Evolutionary conservation across 176 grass and related monocot species (phyloP), one percentile per base, ranked within the genome.

Genomic region (Oryza australiensis): DNA sequence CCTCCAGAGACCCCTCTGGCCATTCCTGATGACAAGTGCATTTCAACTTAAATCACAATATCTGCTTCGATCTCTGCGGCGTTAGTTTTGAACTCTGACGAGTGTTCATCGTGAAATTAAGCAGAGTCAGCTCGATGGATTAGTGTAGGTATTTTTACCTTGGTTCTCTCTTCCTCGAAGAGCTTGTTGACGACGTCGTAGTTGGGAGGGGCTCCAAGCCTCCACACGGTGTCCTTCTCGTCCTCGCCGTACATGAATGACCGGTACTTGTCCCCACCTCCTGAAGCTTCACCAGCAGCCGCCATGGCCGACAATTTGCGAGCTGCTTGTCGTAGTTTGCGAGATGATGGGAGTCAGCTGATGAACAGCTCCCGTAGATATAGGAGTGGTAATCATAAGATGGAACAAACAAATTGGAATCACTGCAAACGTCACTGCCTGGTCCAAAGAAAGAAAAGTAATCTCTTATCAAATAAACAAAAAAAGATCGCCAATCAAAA

Each of bases 141-240:
- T 26, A 1, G 3, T 0, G 12, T 2, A 14, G n/a, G n/a, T n/a
- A n/a, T n/a, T n/a, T 2, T 51, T 77, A 88, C 89, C 72, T 89
- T 53, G 4, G 94, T 97, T 63, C 94, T 43, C 37, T 86, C 94
- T 3, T 84, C 94, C 74, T 97, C 91, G 64, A 97, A 97, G 32
- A 97, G 91, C 82, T 88, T 91, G 88, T 97, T 88, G 16, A 94
- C 94, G 51, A 67, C 1, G 73, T 90, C 91, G 78, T 86, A 97
- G 72, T 88, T 94, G n/a, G 94, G 94, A 18, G 91, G 94, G 51
- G 64, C 79, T 40, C 94, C 94, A 3, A 22, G 18, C 62, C 87
- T 86, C 94, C 91, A 97, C 62, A 82, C 75, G 2, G 94, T 94
- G 70, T 88, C 40, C 70, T 66, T 74, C 79, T 97, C 94, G 26